Evolutionary conservation across 2,329 filamentous ascomycete species (phyloP), one percentile per base, ranked within the genome.

Genomic region (Penicillium sp.): DNA sequence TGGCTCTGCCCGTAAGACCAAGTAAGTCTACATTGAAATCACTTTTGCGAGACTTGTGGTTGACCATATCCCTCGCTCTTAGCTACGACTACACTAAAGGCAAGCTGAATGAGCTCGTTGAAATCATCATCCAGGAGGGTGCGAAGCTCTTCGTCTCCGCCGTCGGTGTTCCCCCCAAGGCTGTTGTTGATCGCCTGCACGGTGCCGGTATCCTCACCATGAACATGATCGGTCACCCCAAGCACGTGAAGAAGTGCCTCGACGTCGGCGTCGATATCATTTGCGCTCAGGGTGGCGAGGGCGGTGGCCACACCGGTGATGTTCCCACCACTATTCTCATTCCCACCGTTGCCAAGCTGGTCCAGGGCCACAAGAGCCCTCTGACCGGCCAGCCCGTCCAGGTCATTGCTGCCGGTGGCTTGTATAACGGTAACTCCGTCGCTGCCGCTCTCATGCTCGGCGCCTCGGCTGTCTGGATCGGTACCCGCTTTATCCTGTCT

Each of bases 211-310:
- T 99, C 64, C 82, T 95, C 63, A 96, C 95, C 83, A 97, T 97
- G 94, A 99, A 99, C 86, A 99, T 99, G 94, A 92, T 99, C 72
- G 94, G 94, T 63, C 94, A 99, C 82, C 93, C 94, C 70, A 99
- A 99, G 86, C 94, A 99, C 79, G 93, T 96, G 59, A 84, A 90
- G 77, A 99, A 97, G 83, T 95, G 90, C 76, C 82, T 99, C 58
- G 90, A 93, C 46, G 83, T 92, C 53, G 94, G 92, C 61, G 90
- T 86, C 65, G 94, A 99, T 76, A 88, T 99, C 67, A 97, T 99
- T 79, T 97, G 93, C 80, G 94, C 94, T 47, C 94, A 99, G 79
- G 94, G 94, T 71, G 93, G 94, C 66, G 94, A 99, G 79, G 94
- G 94, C 60, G 94, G 94, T 72, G 94, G 94, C 63, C 92, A 96